Percentiles rank a stretch among this genome's conserved stretches.
These are phyloP conservation scores for Globisporangium perplexum DNA, from an alignment of 352 stramenopile genomes.

Conservation along the genomic window DNA sequence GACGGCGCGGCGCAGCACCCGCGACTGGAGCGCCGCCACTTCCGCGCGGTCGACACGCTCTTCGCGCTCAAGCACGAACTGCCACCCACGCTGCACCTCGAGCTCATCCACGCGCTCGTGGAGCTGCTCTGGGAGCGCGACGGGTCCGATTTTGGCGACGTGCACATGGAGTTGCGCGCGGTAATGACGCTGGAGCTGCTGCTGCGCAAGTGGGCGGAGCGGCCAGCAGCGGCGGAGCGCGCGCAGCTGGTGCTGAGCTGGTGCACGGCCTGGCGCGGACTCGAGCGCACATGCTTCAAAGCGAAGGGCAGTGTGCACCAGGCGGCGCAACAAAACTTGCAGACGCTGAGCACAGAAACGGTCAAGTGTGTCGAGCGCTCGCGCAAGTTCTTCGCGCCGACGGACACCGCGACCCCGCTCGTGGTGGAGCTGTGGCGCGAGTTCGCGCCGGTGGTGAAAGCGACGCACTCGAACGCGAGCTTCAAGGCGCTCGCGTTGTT, in stretches of 20 bases:
- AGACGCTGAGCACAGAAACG: constrained; percentile 28
- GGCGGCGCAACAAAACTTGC: constrained; percentile 31
- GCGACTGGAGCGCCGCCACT: constrained; percentile 26
- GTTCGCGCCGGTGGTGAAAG: constrained; percentile 32
- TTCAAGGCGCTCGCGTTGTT: constrained; percentile 61
- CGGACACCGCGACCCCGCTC: constrained; percentile 21
- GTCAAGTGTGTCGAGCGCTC: constrained; percentile 46
- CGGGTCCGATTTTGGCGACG: constrained; percentile 32
- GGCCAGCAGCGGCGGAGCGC: constrained; percentile 8
- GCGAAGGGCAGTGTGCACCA: constrained; percentile 24
- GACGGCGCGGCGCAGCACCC: background rate
- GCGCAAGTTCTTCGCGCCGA: constrained; percentile 35
- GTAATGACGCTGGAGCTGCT: constrained; percentile 35
- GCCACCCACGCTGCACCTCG: constrained; percentile 25
- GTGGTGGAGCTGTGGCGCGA: constrained; percentile 45
- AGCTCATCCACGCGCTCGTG: constrained; percentile 44
- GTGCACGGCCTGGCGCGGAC: constrained; percentile 28
- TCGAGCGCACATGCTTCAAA: constrained; percentile 54
- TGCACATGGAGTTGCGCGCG: constrained; percentile 48
- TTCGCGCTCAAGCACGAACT: constrained; percentile 65
- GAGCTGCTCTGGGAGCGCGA: constrained; percentile 40
- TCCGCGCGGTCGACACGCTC: constrained; percentile 48
- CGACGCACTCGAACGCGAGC: constrained; percentile 43
- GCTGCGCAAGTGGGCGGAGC: constrained; percentile 52
- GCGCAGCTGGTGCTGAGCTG: constrained; percentile 33